Evolutionary conservation across 345 rosid species (phyloP), one percentile per base, ranked within the genome.

Genomic region (Garcia nutans): DNA sequence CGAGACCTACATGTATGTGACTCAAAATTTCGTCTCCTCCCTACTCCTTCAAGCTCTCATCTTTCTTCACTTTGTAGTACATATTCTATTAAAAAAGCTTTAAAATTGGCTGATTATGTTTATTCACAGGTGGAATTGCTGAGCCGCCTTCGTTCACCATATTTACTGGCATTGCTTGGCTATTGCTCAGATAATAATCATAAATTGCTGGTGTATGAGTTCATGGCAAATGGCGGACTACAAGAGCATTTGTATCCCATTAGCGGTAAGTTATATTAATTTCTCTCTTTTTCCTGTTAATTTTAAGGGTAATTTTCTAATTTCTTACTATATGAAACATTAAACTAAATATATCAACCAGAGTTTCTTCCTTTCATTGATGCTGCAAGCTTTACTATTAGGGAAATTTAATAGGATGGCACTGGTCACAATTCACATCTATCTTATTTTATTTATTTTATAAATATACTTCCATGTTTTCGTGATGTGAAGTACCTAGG

Each of bases 231-330:
- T 72, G 83, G 83, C 22, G 93, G 98, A 54, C 77, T 93, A 58
- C 98, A 93, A 75, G 97, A 93, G 81, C 99, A 93, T 79, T 63
- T 96, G 56, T 89, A 93, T 86, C 97, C 89, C n/a, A 61, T 50
- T 33, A 78, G 67, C 63, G 87, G 99, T 93, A 86, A 83, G 86
- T 79, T 71, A 5, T 31, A 7, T 6, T 74, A 37, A n/a, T n/a
- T 55, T 56, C 65, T 5, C 57, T 55, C 41, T 28, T 28, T 45
- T 47, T n/a, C 31, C 16, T 28, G 1, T 28, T 28, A 28, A 28
- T 37, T 37, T 37, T 3, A 37, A 47, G 2, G 50, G 50, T 47
- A 1, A 47, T 47, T 9, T 50, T 50, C 16, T 50, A 16, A 50
- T 50, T 3, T 50, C 4, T n/a, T n/a, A n/a, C n/a, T n/a, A n/a